phyloP scores from a whole-genome alignment of 805 yeast genomes.

The Nakazawaea holstii region DNA sequence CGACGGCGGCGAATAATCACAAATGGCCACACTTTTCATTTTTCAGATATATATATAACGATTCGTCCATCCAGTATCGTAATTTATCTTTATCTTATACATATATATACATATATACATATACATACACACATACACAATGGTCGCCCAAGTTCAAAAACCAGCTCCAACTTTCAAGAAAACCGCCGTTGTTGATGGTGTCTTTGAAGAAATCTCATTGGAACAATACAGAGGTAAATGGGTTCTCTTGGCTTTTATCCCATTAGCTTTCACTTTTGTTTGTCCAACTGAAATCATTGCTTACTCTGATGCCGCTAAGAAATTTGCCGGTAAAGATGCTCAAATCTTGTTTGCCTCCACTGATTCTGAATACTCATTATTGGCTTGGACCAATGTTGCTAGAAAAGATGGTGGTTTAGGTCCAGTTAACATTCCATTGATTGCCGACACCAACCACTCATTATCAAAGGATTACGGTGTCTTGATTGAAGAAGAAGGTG shows the following conservation, averaged over 20 bases:
- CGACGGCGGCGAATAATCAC: no score
- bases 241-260: conserved; percentile 95
- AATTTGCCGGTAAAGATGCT: conserved; percentile 81
- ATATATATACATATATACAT: conserved; percentile 5
- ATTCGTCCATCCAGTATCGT: no score
- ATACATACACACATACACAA: conserved; percentile 29
- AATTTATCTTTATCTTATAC: no score
- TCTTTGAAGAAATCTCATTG: conserved; percentile 89
- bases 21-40: no score
- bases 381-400: conserved; percentile 97
- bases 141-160: conserved; percentile 89
- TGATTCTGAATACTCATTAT: conserved; percentile 94
- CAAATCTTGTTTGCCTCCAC: conserved; percentile 95
- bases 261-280: conserved; percentile 98
- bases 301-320: conserved; percentile 90
- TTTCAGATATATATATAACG: neutral
- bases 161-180: conserved; percentile 96
- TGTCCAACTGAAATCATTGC: conserved; percentile 99
- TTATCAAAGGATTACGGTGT: conserved; percentile 97
- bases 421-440: conserved; percentile 85
- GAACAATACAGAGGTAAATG: conserved; percentile 97
- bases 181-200: conserved; percentile 96
- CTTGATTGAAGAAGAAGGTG: conserved; percentile 90
- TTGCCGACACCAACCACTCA: conserved; percentile 96
- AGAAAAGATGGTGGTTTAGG: conserved; percentile 99